These are phyloP conservation scores for Apiospora saccharicola DNA, from an alignment of 2,329 filamentous ascomycete species.

Conservation along the genomic window DNA sequence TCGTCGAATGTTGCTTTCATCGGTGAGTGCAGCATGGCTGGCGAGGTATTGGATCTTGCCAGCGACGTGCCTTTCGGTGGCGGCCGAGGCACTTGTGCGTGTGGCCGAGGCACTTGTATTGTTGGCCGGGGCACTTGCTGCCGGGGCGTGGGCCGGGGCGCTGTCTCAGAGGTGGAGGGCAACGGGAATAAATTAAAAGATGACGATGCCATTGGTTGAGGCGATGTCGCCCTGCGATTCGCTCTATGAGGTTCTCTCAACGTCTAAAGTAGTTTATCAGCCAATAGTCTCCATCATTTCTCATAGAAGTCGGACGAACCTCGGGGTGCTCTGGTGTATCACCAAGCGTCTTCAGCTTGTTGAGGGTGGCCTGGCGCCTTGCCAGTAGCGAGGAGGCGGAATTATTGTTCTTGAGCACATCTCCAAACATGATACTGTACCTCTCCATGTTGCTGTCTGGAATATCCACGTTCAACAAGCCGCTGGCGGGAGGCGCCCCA, in stretches of 20 bases:
- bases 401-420: slow-evolving; percentile 63
- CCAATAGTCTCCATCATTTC: not conserved
- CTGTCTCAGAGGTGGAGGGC: slow-evolving; percentile 36
- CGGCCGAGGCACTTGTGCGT: not conserved
- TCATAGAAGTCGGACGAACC: not conserved
- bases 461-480: slow-evolving; percentile 77
- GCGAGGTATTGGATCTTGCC: slow-evolving; percentile 62
- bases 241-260: not conserved
- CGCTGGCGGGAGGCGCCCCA: slow-evolving; percentile 32
- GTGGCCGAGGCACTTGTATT: not conserved
- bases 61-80: not conserved
- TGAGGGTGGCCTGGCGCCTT: slow-evolving; percentile 65
- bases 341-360: slow-evolving; percentile 53
- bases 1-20: slow-evolving; percentile 44
- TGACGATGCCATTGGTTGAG: slow-evolving; percentile 54
- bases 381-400: slow-evolving; percentile 55
- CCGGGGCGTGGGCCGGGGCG: slow-evolving; percentile 28
- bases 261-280: not conserved
- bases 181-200: slow-evolving; percentile 55
- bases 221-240: slow-evolving; percentile 56
- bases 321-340: slow-evolving; percentile 4
- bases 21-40: slow-evolving; percentile 56
- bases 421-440: slow-evolving; percentile 93
- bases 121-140: not conserved
- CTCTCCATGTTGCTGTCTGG: slow-evolving; percentile 83